Evolutionary conservation across 2,329 filamentous ascomycete genomes (phyloP), one percentile per base, ranked within the genome.

Genomic region (Emericellopsis atlantica): DNA sequence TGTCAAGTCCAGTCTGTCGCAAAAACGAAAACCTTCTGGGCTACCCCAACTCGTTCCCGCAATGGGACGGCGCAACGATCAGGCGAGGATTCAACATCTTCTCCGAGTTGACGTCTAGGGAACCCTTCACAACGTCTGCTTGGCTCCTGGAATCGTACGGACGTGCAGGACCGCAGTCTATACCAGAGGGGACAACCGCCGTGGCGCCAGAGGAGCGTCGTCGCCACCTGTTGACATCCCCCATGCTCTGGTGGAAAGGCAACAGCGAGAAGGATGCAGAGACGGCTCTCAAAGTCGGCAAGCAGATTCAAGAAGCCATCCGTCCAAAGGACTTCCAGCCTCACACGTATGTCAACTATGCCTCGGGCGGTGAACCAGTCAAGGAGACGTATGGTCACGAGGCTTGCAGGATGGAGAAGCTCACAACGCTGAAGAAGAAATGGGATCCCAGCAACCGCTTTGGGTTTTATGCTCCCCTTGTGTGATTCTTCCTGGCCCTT

Each of bases 101-200:
- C 22, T 24, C 40, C 34, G 18, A 21, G 5, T 21, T 21, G 14
- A 41, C 39, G 5, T 21, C 43, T 34, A 41, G 43, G 14, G 15
- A 15, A n/a, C 12, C n/a, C 10, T 44, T 47, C 26, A 18, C 37
- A 9, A 37, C 18, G 2, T 38, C 40, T 5, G 23, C 36, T 1
- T 4, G 1, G 6, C 12, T 24, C 10, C 43, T 47, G 21, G 40
- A 53, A 2, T 40, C 58, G 22, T 46, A 54, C 39, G 36, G 1
- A 11, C 47, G 48, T 63, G 18, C 55, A 43, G 36, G 60, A 60
- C 37, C 23, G n/a, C 12, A 40, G 42, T 2, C 34, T 23, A 32
- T 40, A 10, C 56, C 54, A 1, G 45, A 38, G 14, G 6, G 6
- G 12, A 16, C 16, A 11, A 40, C 12, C 32, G 39, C 23, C 31